Conservation (phyloP, 1,139 yeast genomes). For the Debaryomyces sp. region DNA sequence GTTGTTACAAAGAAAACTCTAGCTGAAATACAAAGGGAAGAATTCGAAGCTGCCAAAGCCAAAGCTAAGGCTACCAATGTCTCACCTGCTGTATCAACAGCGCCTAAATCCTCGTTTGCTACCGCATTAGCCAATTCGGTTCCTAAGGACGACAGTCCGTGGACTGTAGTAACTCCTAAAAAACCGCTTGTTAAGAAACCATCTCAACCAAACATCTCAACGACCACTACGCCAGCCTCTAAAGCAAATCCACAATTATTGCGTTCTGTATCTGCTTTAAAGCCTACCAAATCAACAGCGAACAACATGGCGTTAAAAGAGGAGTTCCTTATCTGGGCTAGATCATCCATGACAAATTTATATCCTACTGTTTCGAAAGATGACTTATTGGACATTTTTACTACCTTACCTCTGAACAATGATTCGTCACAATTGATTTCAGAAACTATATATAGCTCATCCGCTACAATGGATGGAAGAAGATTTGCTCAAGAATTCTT, state of each 20-base stretch:
- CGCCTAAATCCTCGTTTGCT: conserved; percentile 31
- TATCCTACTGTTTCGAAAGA: conserved; percentile 74
- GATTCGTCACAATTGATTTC: conserved; percentile 87
- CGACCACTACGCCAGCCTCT: conserved; percentile 22
- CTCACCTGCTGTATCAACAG: conserved; percentile 15
- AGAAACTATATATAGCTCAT: conserved; percentile 88
- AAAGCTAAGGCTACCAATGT: conserved; percentile 27
- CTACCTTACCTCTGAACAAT: conserved; percentile 71
- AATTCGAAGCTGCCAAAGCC: conserved; percentile 41
- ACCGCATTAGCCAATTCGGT: conserved; percentile 29
- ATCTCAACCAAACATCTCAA: conserved; percentile 22
- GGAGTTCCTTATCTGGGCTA: conserved; percentile 86
- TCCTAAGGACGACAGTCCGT: conserved; percentile 37
- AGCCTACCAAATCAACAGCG: conserved; percentile 28
- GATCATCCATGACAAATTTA: conserved; percentile 69
- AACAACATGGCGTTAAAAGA: conserved; percentile 44
- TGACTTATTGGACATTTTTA: conserved; percentile 77
- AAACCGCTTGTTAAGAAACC: conserved; percentile 30
- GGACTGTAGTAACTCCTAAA: conserved; percentile 46
- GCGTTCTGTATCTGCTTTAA: conserved; percentile 47
- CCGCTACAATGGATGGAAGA: conserved; percentile 93
- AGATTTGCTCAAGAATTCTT: conserved; percentile 89
- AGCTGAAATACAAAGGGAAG: conserved; percentile 51
- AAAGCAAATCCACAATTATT: conserved; percentile 46
- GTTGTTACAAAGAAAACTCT: conserved; percentile 37